Base-by-base conservation (phyloP, 208 protist genomes). In the Trypanosoma mega region DNA sequence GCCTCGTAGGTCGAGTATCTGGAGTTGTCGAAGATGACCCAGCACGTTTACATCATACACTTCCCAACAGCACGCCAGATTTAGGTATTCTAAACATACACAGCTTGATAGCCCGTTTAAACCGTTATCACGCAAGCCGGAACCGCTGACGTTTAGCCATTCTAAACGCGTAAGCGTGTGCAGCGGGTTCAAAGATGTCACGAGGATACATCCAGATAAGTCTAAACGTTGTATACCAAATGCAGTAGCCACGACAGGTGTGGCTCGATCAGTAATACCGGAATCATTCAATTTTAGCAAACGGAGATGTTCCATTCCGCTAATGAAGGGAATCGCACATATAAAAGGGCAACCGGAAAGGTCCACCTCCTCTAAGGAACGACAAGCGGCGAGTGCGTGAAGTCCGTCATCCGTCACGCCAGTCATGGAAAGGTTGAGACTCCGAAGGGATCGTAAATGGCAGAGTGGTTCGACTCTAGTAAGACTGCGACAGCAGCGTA, bases 1-100 rank as follows among this genome's bases (percentile, higher is more conserved):
- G 52, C 54, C 62, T 39, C 64, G 71, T 43, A 82, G 66, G 59
- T 82, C 72, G 43, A 82, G 75, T 30, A 68, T 53, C 27, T 69
- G 72, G 11, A 82, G 68, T 18, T 51, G 55, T 23, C 30, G 45
- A 39, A 82, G 63, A 37, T 67, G 53, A 14, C 68, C 65, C 2
- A 86, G 67, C 5, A 68, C 63, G 45, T 56, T 52, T 20, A 72
- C 65, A 53, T 71, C 61, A 48, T 52, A 63, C 6, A 69, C 51
- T 18, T 69, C 68, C 52, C 67, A 70, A 56, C 76, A 78, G n/a
- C 47, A 44, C 16, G 64, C 30, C 7, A 78, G 26, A 50, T 59
- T 65, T 20, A 83, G 58, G 36, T 62, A 36, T 61, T 78, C 72
- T 21, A 83, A 47, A 50, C 46, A 45, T 20, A 46, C 37, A 21